Base-by-base conservation (phyloP, 345 rosid genomes). In the Diplotaxis tenuifolia region DNA sequence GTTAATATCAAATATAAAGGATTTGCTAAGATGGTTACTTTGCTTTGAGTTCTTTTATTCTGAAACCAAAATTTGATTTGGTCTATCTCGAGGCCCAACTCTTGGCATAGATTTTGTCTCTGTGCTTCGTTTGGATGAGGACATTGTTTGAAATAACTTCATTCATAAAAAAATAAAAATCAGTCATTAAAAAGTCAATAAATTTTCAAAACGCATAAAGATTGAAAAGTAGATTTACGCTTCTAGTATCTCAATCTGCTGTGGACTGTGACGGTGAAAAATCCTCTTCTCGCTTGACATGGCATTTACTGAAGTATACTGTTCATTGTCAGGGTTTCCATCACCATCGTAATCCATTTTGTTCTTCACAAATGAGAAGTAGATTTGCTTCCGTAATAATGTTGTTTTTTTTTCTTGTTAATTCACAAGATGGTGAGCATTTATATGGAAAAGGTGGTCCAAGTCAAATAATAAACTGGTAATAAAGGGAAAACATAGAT, bases 61-160 rank as follows among this genome's bases (percentile, higher is more conserved):
- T 89, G 96, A 69, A 92, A 92, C 97, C 97, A 92, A 62, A 89
- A 89, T 32, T 86, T 92, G 77, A 92, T 67, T 69, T 89, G 96
- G 59, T 73, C 79, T 3, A 70, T 57, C 9, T 77, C 86, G 0
- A 92, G 82, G 4, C 85, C 78, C 28, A 92, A 61, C 21, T 86
- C 89, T 54, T 20, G 53, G 54, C 96, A 78, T 20, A 92, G n/a
- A 0, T 40, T 71, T 1, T 79, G 65, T 71, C 91, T 71, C 16
- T 87, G 96, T 29, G 65, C 65, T 8, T 88, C 91, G 19, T 86
- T 85, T 2, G 96, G 97, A 64, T 89, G 92, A 1, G 92, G 89
- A 62, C 79, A 82, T 0, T 86, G 84, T 79, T 78, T 84, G 83
- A 86, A 92, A 62, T 75, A 88, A 47, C 96, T 74, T 25, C 20